phyloP scores from a whole-genome alignment of 2,329 filamentous ascomycete genomes.

The Fusarium lyarnte region DNA sequence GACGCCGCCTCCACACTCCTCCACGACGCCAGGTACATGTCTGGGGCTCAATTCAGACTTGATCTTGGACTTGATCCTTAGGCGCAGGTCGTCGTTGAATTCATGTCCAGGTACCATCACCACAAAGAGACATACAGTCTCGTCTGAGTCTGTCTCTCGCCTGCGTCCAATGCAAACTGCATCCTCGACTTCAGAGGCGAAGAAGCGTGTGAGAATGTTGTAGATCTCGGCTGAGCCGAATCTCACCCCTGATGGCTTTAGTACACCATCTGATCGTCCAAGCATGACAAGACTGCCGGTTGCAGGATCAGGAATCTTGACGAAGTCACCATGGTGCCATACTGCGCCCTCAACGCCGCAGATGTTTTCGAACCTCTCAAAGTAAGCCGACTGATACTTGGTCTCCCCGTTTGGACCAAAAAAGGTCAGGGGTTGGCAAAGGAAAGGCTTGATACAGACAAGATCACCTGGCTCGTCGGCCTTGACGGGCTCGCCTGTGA shows the following conservation, averaged over 20 bases:
- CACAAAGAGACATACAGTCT: conserved; percentile 88
- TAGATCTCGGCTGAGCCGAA: conserved; percentile 98
- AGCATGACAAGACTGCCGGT: conserved; percentile 90
- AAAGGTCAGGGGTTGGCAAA: conserved; percentile 90
- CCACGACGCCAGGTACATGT: conserved; percentile 87
- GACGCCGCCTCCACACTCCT: conserved; percentile 81
- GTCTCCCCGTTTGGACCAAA: conserved; percentile 72
- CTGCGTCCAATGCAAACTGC: conserved; percentile 87
- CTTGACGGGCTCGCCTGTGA: conserved; percentile 63
- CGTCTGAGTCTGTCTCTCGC: conserved; percentile 76
- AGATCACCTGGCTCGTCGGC: conserved; percentile 83
- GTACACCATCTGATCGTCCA: conserved; percentile 88
- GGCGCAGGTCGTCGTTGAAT: conserved; percentile 69
- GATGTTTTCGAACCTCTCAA: conserved; percentile 75
- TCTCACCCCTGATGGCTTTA: conserved; percentile 90
- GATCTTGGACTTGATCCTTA: conserved; percentile 73
- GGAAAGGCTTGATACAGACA: conserved; percentile 86
- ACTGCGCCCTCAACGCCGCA: conserved; percentile 56
- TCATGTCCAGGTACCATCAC: conserved; percentile 71
- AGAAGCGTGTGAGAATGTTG: conserved; percentile 88
- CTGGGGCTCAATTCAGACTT: conserved; percentile 83
- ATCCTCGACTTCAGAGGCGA: conserved; percentile 81
- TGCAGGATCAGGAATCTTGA: conserved; percentile 69
- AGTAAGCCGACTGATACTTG: conserved; percentile 89
- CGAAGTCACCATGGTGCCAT: conserved; percentile 97